phyloP scores from a whole-genome alignment of 257 asterid genomes.

The Cordia subcordata region DNA sequence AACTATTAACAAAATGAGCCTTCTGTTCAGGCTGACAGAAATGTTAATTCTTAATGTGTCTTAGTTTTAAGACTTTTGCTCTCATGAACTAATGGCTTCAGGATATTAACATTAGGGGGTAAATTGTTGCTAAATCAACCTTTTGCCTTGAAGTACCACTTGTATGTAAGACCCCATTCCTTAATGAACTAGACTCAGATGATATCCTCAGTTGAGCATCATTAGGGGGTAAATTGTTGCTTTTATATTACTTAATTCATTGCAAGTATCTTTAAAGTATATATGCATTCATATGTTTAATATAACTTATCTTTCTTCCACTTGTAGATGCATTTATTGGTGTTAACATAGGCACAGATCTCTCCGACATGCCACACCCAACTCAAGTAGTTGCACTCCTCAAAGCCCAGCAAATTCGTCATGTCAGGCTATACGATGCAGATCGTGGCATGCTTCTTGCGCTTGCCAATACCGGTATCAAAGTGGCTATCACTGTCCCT shows the following conservation, averaged over 20 bases:
- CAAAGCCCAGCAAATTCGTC: slow-evolving; percentile 61
- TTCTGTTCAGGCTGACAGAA: too few species aligned
- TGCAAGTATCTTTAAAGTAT: neutral
- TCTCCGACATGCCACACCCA: slow-evolving; percentile 84
- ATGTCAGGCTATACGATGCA: slow-evolving; percentile 62
- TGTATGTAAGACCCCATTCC: too few species aligned
- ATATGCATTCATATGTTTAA: neutral
- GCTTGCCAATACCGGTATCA: slow-evolving; percentile 72
- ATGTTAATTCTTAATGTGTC: too few species aligned
- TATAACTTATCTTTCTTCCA: slow-evolving; percentile 1
- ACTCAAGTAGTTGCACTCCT: slow-evolving; percentile 85
- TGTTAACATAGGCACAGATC: slow-evolving; percentile 72
- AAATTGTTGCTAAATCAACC: too few species aligned
- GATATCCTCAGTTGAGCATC: too few species aligned
- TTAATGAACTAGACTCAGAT: too few species aligned
- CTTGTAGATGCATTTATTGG: slow-evolving; percentile 60
- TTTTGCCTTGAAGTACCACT: too few species aligned
- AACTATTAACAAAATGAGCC: too few species aligned
- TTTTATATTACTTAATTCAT: neutral
- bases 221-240: neutral
- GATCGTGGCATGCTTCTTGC: slow-evolving; percentile 86
- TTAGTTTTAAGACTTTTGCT: too few species aligned
- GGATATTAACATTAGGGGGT: too few species aligned
- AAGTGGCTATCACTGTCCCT: slow-evolving; percentile 60
- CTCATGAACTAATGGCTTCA: too few species aligned